Conservation (phyloP, 2,329 filamentous ascomycete genomes). For the Fusarium mundagurra region DNA sequence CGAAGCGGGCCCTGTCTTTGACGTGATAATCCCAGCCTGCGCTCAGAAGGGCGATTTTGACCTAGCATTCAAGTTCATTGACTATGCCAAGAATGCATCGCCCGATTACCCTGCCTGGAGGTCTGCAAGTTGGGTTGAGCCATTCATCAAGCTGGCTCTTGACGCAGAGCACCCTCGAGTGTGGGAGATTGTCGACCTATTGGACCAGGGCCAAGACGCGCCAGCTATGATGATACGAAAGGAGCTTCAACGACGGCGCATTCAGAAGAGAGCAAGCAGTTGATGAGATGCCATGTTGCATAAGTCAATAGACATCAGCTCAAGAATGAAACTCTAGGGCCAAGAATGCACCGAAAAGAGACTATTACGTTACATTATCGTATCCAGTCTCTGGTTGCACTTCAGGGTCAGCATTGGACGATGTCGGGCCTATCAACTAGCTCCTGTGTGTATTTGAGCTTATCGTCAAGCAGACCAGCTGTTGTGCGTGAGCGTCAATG, state of each 20-base stretch:
- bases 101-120: slow-evolving; percentile 8
- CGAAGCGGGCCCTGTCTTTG: slow-evolving; percentile 32
- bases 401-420: slow-evolving; percentile 1
- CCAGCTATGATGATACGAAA: slow-evolving; percentile 34
- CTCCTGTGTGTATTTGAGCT: background rate
- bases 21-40: slow-evolving; percentile 45
- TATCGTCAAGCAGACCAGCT: background rate
- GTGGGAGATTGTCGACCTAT: slow-evolving; percentile 47
- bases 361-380: background rate
- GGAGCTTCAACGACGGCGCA: slow-evolving; percentile 41
- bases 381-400: background rate
- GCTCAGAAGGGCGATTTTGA: slow-evolving; percentile 45
- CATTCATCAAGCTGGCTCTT: slow-evolving; percentile 42
- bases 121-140: slow-evolving; percentile 41
- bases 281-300: background rate
- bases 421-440: background rate
- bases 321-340: background rate
- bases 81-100: slow-evolving; percentile 5
- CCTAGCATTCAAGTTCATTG: slow-evolving; percentile 48
- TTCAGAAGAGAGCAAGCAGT: slow-evolving; percentile 21
- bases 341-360: background rate
- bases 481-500: slow-evolving; percentile 14
- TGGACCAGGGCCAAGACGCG: slow-evolving; percentile 35
- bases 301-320: background rate
- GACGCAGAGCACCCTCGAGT: slow-evolving; percentile 46